Evolutionary conservation across 768 basidiomycete genomes (phyloP), one percentile per base, ranked within the genome.

Genomic region (Agaricus subrufescens): DNA sequence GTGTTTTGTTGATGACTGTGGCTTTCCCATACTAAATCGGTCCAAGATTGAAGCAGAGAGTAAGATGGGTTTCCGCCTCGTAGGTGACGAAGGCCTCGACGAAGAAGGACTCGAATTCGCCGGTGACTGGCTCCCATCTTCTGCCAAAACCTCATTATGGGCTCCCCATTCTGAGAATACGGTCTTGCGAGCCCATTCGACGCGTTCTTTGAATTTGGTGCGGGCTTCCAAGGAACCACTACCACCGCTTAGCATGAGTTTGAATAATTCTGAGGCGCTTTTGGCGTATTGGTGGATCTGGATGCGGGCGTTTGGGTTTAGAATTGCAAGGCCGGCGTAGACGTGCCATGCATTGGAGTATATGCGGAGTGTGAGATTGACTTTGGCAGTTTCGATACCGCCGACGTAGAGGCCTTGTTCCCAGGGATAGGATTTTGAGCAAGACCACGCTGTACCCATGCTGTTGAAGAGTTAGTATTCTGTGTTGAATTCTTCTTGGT

Each of bases 261-360:
- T 98, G 80, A 94, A 98, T 29, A 98, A 78, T 56, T 93, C 94
- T 2, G 89, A 90, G 7, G 85, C 84, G 64, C 86, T 89, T 57
- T 82, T 81, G 3, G 96, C 87, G 66, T 87, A 99, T 61, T 96
- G 93, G 62, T 97, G 81, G 61, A 99, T 98, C 67, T 98, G 96
- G 1, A 78, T 69, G 42, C 82, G 82, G 0, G 97, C 97, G 10
- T 81, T 86, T 4, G 97, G 96, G 70, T 99, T 98, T 59, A 99
- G 82, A 67, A 98, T 92, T 1, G 96, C 96, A n/a, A 99, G 82
- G 1, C 97, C 96, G 12, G 96, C 96, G 68, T 99, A 99, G 66
- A 99, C 96, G 72, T 99, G 96, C 94, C 94, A 99, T 58, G 94
- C 89, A 70, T 94, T 97, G 44, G 92, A 82, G 71, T 98, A 99